A percentile compares a stretch with the other conserved stretches of the same genome.
Evolutionary conservation across 768 basidiomycete species (phyloP).

Genomic region (Collybia sordida): DNA sequence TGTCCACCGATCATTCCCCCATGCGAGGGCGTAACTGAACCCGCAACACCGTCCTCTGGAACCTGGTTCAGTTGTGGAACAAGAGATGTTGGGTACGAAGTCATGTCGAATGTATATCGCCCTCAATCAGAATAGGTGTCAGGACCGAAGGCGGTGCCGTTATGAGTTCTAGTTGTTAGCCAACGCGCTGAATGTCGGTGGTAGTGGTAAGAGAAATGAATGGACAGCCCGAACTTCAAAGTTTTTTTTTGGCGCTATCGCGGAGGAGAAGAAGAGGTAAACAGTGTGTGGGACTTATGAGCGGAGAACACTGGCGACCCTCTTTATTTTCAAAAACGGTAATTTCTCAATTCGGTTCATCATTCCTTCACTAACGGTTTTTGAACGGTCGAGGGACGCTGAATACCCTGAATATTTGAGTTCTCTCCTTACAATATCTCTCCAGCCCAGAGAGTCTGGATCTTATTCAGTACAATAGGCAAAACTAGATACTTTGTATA

Average conservation of each 20-base stretch:
- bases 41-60: conserved; percentile 45
- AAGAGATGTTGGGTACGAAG: conserved; percentile 50
- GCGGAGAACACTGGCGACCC: neutral
- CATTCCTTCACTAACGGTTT: too few relatives aligned
- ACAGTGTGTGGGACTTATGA: conserved; percentile 4
- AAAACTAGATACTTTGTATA: too few relatives aligned
- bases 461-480: too few relatives aligned
- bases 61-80: conserved; percentile 47
- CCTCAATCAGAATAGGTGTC: conserved; percentile 1
- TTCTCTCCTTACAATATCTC: too few relatives aligned
- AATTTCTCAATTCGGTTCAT: too few relatives aligned
- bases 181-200: neutral
- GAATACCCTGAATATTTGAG: too few relatives aligned
- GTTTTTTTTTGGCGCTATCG: neutral
- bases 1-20: conserved; percentile 54
- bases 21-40: conserved; percentile 47
- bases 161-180: neutral
- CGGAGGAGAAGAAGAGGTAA: conserved; percentile 4
- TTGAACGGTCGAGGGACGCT: too few relatives aligned
- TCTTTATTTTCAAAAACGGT: neutral
- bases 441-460: too few relatives aligned
- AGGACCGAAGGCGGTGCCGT: neutral
- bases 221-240: neutral
- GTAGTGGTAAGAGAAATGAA: too few relatives aligned
- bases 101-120: conserved; percentile 24